A percentile compares a stretch with the other conserved stretches of the same genome.
Conservation (phyloP, 2,329 filamentous ascomycete species). For the Fusarium sacchari region DNA sequence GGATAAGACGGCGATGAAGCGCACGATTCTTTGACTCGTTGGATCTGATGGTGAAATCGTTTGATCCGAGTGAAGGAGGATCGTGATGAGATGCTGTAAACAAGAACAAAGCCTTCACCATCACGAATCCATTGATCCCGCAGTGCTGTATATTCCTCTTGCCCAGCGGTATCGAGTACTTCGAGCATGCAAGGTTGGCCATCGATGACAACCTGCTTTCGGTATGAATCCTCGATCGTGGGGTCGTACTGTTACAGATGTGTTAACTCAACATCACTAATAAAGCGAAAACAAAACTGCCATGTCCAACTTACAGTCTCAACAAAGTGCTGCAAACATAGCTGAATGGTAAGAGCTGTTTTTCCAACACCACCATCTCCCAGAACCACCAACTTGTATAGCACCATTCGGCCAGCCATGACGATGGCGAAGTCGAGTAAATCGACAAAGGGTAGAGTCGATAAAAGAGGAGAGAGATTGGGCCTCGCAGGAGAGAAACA, state of each 20-base stretch:
- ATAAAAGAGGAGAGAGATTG: slow-evolving; percentile 22
- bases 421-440: slow-evolving; percentile 43
- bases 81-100: slow-evolving; percentile 98
- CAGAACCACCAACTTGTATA: slow-evolving; percentile 95
- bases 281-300: slow-evolving; percentile 1
- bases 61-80: slow-evolving; percentile 95
- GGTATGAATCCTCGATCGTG: slow-evolving; percentile 88
- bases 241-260: slow-evolving; percentile 75
- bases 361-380: slow-evolving; percentile 95
- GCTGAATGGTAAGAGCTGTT: slow-evolving; percentile 93
- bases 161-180: slow-evolving; percentile 94
- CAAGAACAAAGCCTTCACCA: slow-evolving; percentile 95
- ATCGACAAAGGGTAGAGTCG: slow-evolving; percentile 31
- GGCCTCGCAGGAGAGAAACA: slow-evolving; percentile 12
- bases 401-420: slow-evolving; percentile 93
- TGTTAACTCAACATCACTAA: slow-evolving; percentile 24
- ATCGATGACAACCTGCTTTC: slow-evolving; percentile 93
- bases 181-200: slow-evolving; percentile 96
- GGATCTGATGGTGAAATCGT: slow-evolving; percentile 95
- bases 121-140: slow-evolving; percentile 99
- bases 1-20: slow-evolving; percentile 80
- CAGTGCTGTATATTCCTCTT: slow-evolving; percentile 97
- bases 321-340: slow-evolving; percentile 98
- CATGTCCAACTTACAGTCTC: slow-evolving; percentile 74
- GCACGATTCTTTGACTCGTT: slow-evolving; percentile 93